Evolutionary conservation across 192 early-diverging fungal species (phyloP).

Genomic region (Mycoemilia scoparia): DNA sequence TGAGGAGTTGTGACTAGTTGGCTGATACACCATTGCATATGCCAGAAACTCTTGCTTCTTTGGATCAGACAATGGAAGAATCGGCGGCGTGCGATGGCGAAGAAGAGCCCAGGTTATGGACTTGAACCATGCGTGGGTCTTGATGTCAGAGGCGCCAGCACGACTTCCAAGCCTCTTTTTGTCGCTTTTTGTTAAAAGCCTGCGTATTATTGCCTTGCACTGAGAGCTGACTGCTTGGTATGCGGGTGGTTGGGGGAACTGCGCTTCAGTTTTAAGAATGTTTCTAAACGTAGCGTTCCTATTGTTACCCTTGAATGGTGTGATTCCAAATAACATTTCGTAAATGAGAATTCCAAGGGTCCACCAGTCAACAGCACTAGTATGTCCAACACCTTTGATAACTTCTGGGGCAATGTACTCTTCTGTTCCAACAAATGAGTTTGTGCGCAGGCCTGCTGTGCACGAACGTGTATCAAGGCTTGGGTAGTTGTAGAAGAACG

Average conservation of each 20-base stretch:
- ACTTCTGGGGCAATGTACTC: conserved; percentile 99
- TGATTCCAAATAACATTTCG: conserved; percentile 93
- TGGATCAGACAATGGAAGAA: conserved; percentile 45
- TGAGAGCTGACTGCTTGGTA: conserved; percentile 26
- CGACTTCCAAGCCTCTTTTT: conserved; percentile 65
- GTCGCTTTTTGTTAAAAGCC: conserved; percentile 83
- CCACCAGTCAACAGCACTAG: conserved; percentile 96
- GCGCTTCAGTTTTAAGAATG: conserved; percentile 62
- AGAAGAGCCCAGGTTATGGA: conserved; percentile 83
- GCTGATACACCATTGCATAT: conserved; percentile 28
- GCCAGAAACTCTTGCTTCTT: conserved; percentile 32
- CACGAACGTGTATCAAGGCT: conserved; percentile 76
- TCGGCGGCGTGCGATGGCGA: conserved; percentile 67
- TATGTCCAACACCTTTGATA: conserved; percentile 87
- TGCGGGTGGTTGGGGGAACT: conserved; percentile 43
- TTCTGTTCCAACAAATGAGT: conserved; percentile 97
- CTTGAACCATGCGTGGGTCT: conserved; percentile 81
- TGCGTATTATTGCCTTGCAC: conserved; percentile 59
- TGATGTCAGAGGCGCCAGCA: conserved; percentile 86
- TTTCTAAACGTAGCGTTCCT: conserved; percentile 78
- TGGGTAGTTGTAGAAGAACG: conserved; percentile 39
- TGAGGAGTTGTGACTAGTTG: conserved; percentile 25
- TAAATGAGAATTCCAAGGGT: conserved; percentile 92
- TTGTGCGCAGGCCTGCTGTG: conserved; percentile 72
- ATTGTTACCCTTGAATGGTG: conserved; percentile 91